Evolutionary conservation across 1,139 yeast species (phyloP).

Genomic region (Scheffersomyces quercinus): DNA sequence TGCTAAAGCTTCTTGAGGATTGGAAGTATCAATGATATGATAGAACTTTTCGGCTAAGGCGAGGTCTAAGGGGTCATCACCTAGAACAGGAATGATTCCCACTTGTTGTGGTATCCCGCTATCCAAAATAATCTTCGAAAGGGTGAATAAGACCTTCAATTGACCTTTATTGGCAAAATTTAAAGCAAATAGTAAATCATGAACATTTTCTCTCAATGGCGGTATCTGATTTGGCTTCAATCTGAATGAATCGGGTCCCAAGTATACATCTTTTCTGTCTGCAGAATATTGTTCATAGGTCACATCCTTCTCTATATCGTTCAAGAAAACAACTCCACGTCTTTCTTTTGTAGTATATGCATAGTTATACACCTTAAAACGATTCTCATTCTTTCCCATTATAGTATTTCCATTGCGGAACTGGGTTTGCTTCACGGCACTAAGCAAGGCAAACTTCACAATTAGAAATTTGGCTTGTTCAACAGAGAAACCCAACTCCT

Average conservation of each 20-base stretch:
- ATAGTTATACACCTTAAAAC: constrained; percentile 36
- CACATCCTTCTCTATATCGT: constrained; percentile 68
- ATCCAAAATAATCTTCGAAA: constrained; percentile 52
- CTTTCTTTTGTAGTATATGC: constrained; percentile 30
- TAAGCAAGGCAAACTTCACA: constrained; percentile 45
- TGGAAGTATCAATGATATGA: constrained; percentile 31
- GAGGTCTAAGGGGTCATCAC: constrained; percentile 27
- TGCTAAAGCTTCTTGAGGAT: constrained; percentile 40
- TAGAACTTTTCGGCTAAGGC: constrained; percentile 35
- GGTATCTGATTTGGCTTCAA: constrained; percentile 63
- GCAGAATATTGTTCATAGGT: constrained; percentile 49
- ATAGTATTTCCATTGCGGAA: constrained; percentile 36
- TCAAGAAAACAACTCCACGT: constrained; percentile 67
- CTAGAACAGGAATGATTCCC: constrained; percentile 69
- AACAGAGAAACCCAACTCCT: constrained; percentile 34
- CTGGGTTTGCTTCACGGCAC: constrained; percentile 36
- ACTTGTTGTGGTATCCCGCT: constrained; percentile 74
- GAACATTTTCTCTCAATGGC: constrained; percentile 69
- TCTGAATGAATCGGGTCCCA: constrained; percentile 18
- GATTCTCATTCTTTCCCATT: constrained; percentile 38
- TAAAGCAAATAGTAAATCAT: constrained; percentile 72
- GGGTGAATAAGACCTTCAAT: constrained; percentile 45
- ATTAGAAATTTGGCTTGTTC: constrained; percentile 40
- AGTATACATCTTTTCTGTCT: constrained; percentile 44
- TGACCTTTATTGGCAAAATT: constrained; percentile 57